Evolutionary conservation across 1,284 basidiomycete species (phyloP), one percentile per base, ranked within the genome.

Genomic region (Marasmius oreades): DNA sequence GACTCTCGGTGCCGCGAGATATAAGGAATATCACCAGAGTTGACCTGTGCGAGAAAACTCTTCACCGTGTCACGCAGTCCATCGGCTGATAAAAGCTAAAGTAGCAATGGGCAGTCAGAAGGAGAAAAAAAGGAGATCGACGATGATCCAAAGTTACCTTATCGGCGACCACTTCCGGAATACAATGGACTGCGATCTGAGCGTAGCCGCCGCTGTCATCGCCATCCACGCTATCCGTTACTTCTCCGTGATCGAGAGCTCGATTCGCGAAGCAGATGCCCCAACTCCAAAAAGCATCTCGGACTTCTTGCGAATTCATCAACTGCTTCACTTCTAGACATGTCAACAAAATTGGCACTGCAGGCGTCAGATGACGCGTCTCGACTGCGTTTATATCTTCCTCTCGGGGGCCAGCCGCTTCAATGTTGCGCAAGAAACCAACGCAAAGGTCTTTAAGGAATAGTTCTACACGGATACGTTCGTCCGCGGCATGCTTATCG

Each of bases 401-500:
- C 53, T 67, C 60, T 45, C 54, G 60, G 22, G 56, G 61, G 34
- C 62, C 61, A 52, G 62, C n/a, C n/a, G n/a, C 58, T 59, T 64
- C 65, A 62, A 74, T 70, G 48, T 68, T 60, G 22, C 58, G 55
- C 59, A 85, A 73, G 66, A 89, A 92, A 3, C 84, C 84, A 55
- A 74, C 65, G 68, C 90, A 91, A 20, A 93, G 70, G 53, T 85
- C 81, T 59, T 78, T 77, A 55, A 95, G 76, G 66, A 92, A 88
- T n/a, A 75, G 73, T 70, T 98, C 95, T 48, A 97, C 90, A 22
- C 93, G 84, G 28, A 95, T 76, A 8, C 95, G 84, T 72, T 98
- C 95, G 67, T 97, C 93, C 7, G 94, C 95, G 4, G 95, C 95
- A 67, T 98, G 95, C 70, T n/a, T 98, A 42, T 56, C 46, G 53